Evolutionary conservation across 2,329 filamentous ascomycete species (phyloP), one percentile per base, ranked within the genome.

Genomic region (Paraphoma chrysanthemicola): DNA sequence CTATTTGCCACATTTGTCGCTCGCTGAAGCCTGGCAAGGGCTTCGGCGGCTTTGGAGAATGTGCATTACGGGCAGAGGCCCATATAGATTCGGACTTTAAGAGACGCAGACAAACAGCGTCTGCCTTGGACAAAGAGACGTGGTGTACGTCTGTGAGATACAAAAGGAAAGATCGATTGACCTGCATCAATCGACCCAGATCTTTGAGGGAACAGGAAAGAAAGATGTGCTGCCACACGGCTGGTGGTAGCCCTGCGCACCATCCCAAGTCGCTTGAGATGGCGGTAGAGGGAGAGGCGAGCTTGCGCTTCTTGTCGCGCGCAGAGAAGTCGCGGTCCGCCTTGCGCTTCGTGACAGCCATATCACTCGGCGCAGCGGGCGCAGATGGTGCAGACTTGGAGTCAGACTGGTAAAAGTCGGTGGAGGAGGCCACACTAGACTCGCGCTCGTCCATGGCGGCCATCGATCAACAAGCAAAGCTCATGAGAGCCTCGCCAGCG

Each of bases 1-100:
- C 81, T 48, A 95, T 79, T 68, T 85, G 85, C 85, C 91, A 92
- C 90, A 93, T 93, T 42, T 89, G 85, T 62, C 91, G 79, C 75
- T 95, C 91, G 42, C 85, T 85, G 70, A 84, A 85, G 55, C 82
- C 83, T 50, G 80, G 78, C 48, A 94, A 80, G 29, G 91, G 91
- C 53, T 83, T 82, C 45, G 91, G 91, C 80, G 93, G 86, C 63
- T 84, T 83, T 28, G 86, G 86, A 78, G 86, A 85, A 73, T 86
- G 88, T 17, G 80, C 77, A 66, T 87, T 87, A 69, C 90, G 86
- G 66, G 90, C 90, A 63, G 82, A 79, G 71, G 85, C 84, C 91
- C 91, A 94, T 67, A 94, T 87, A 46, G 79, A 77, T 70, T 92
- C 86, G 67, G 89, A 86, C 69, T 85, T 84, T 65, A 83, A 67